phyloP scores from a whole-genome alignment of 164 flowering plant species.

The Amborella trichopoda region DNA sequence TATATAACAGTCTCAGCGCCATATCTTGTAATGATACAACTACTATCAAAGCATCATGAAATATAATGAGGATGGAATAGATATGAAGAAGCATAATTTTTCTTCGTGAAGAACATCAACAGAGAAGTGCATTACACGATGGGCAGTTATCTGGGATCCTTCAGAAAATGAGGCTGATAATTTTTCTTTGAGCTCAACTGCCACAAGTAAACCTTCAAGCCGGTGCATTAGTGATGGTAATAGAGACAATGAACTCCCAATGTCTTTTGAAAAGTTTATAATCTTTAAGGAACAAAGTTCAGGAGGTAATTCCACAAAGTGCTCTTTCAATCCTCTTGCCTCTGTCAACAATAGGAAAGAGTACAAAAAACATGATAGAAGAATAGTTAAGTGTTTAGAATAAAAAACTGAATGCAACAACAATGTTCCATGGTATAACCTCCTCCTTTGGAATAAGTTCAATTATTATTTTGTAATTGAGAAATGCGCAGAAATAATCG shows the following conservation, averaged over 20 bases:
- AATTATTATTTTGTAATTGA: too few species aligned
- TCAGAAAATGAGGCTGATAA: slow-evolving; percentile 67
- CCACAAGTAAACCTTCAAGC: slow-evolving; percentile 82
- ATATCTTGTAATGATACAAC: too few species aligned
- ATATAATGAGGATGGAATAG: too few species aligned
- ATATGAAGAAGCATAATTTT: too few species aligned
- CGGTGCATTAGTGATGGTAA: slow-evolving; percentile 94
- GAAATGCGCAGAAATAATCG: too few species aligned
- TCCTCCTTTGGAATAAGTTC: too few species aligned
- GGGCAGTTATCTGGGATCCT: slow-evolving; percentile 52
- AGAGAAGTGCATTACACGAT: slow-evolving; percentile 31
- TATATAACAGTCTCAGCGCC: too few species aligned
- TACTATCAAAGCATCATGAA: too few species aligned
- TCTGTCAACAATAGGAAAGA: slow-evolving; percentile 31
- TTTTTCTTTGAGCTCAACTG: slow-evolving; percentile 61
- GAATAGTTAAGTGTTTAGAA: too few species aligned
- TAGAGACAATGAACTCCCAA: slow-evolving; percentile 83
- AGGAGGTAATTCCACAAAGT: slow-evolving; percentile 74
- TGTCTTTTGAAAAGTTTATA: slow-evolving; percentile 76
- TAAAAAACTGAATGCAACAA: too few species aligned
- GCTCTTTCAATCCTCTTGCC: slow-evolving; percentile 48
- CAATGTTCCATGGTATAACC: too few species aligned
- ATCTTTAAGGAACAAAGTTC: slow-evolving; percentile 84
- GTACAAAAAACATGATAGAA: too few species aligned
- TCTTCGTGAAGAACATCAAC: background rate